Evolutionary conservation across 2,329 filamentous ascomycete species (phyloP).

Genomic region (Fusarium redolens): DNA sequence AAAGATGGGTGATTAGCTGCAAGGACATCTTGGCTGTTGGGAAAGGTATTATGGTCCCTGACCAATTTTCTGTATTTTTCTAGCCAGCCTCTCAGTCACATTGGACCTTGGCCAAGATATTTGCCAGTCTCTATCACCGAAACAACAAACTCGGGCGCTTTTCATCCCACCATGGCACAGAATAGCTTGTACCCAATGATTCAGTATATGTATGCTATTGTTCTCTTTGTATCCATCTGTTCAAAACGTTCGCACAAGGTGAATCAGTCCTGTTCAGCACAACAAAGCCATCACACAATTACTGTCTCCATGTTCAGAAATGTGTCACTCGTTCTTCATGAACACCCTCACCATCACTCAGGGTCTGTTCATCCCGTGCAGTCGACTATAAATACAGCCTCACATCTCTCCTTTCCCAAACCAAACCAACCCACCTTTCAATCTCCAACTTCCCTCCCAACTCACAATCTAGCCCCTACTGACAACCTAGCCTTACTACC

Average conservation of each 20-base stretch:
- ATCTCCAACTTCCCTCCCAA: not conserved
- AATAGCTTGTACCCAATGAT: not conserved
- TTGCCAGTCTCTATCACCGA: not conserved
- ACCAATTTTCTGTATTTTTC: not conserved
- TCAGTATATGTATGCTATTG: not conserved
- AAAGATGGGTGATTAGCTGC: fast-evolving
- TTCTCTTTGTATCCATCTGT: not conserved
- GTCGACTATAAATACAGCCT: not conserved
- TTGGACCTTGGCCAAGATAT: not conserved
- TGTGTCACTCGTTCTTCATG: fast-evolving
- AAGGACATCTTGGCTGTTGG: no score
- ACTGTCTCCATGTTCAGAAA: not conserved
- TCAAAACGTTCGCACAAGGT: fast-evolving
- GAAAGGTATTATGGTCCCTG: no score
- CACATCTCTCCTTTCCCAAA: fast-evolving
- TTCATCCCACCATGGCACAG: fast-evolving
- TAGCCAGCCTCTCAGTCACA: not conserved
- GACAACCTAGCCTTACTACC: no score
- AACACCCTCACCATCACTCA: no score
- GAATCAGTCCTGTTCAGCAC: not conserved
- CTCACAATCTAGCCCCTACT: not conserved
- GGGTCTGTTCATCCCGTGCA: fast-evolving
- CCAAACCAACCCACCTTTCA: not conserved
- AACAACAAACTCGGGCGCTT: fast-evolving
- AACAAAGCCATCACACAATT: not conserved